Percentiles rank a stretch among this genome's conserved stretches.
Evolutionary conservation across 2,329 filamentous ascomycete species (phyloP).

Genomic region (Neofusicoccum kwambonambiense): DNA sequence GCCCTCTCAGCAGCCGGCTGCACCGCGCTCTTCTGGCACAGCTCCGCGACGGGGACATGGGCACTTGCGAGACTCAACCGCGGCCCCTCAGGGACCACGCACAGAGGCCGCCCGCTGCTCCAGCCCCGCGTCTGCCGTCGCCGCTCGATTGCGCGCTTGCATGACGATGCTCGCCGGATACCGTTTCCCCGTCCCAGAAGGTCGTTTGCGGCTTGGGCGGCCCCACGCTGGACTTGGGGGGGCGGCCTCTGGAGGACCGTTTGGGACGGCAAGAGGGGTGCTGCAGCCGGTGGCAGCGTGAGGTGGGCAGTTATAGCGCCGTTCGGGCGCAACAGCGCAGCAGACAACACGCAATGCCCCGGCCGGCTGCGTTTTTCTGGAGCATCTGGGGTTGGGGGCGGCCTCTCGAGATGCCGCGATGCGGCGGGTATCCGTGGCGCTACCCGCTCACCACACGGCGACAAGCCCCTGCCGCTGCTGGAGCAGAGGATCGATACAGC

Average conservation of each 20-base stretch:
- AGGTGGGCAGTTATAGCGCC: too few species aligned
- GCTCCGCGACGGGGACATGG: constrained; percentile 1
- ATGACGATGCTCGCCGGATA: constrained; percentile 15
- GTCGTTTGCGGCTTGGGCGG: background rate
- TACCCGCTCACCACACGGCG: background rate
- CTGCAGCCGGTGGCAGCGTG: too few species aligned
- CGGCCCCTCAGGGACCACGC: background rate
- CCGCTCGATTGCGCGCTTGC: constrained; percentile 1
- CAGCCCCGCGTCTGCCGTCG: background rate
- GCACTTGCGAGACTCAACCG: background rate
- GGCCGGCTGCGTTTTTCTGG: too few species aligned
- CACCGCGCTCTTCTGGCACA: constrained; percentile 6
- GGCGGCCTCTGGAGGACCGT: too few species aligned
- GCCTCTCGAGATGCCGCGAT: background rate
- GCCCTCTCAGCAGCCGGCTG: background rate
- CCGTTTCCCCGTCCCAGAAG: constrained; percentile 12
- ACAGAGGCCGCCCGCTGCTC: background rate
- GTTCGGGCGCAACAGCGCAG: too few species aligned
- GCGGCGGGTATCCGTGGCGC: too few species aligned
- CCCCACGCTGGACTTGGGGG: background rate
- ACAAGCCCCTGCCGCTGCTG: background rate
- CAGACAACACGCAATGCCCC: too few species aligned
- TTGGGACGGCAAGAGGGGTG: too few species aligned
- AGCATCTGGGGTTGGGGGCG: too few species aligned
- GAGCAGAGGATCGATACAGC: too few species aligned